phyloP scores from a whole-genome alignment of 305 asterid genomes.

The Fraxinus nigra region DNA sequence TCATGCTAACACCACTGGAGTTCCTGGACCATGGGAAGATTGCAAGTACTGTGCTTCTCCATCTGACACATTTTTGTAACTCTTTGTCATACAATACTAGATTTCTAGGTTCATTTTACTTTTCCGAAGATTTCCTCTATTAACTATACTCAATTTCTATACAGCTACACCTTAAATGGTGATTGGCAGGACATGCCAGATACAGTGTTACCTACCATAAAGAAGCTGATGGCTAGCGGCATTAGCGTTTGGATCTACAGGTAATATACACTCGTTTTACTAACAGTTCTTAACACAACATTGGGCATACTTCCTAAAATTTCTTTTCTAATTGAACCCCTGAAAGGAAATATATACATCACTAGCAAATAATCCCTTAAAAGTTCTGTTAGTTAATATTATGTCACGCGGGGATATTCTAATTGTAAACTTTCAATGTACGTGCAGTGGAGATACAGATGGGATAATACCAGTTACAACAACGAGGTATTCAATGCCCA shows the following conservation, averaged over 20 bases:
- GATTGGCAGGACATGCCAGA: constrained; percentile 33
- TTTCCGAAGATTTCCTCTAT: not conserved
- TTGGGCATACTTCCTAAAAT: not conserved
- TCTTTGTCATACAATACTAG: not conserved
- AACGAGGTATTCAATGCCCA: constrained; percentile 46
- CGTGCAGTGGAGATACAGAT: constrained; percentile 49
- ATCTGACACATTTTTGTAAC: not conserved
- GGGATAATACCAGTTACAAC: constrained; percentile 44
- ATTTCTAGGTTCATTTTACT: not conserved
- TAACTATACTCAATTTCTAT: not conserved
- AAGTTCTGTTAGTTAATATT: not conserved
- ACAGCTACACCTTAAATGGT: not conserved
- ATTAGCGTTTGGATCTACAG: constrained; percentile 52
- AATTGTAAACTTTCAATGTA: not conserved
- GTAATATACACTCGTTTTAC: constrained; percentile 3
- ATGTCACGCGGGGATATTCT: not conserved
- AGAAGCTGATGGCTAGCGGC: constrained; percentile 38
- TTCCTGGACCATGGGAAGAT: constrained; percentile 21
- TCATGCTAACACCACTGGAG: constrained; percentile 23
- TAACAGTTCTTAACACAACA: not conserved
- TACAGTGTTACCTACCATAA: constrained; percentile 36
- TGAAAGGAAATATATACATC: not conserved
- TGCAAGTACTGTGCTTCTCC: constrained; percentile 29
- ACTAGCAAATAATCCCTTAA: not conserved
- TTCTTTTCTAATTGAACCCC: not conserved